These are phyloP conservation scores for Nemophila menziesii DNA, from an alignment of 257 asterid genomes.

Conservation along the genomic window DNA sequence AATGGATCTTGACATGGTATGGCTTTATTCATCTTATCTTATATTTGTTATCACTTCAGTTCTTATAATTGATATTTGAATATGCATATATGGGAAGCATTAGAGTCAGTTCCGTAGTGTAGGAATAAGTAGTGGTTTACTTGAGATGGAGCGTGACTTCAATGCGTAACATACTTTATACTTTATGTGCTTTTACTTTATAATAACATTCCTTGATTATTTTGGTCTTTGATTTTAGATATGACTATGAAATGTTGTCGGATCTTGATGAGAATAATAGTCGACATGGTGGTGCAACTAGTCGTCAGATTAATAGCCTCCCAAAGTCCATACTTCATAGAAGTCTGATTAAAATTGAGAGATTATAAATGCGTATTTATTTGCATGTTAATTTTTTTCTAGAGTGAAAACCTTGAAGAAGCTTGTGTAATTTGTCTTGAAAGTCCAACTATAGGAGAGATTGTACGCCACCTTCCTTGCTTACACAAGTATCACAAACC, in stretches of 20 bases:
- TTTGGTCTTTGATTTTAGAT: constrained; percentile 26
- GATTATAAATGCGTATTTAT: no score
- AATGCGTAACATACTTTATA: constrained; percentile 48
- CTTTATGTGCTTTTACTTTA: constrained; percentile 1
- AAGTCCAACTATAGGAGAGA: constrained; percentile 59
- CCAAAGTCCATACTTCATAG: constrained; percentile 85
- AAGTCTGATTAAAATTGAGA: constrained; percentile 2
- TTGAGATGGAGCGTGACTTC: constrained; percentile 57
- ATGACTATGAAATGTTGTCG: constrained; percentile 84
- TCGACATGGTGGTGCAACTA: constrained; percentile 58
- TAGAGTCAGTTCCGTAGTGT: constrained; percentile 59
- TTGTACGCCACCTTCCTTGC: constrained; percentile 88
- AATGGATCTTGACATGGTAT: constrained; percentile 82
- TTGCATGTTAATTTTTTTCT: constrained; percentile 13
- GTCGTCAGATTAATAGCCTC: constrained; percentile 53
- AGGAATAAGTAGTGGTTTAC: constrained; percentile 36
- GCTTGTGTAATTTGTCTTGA: constrained; percentile 85
- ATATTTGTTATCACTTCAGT: neutral
- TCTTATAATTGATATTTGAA: no score
- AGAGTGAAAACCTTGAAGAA: constrained; percentile 61
- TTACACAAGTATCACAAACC: constrained; percentile 95
- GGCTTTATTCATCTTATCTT: constrained; percentile 12
- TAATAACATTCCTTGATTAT: no score
- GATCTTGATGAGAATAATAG: constrained; percentile 59
- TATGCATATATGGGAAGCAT: constrained; percentile 60